Percentiles rank a stretch among this genome's conserved stretches.
These are phyloP conservation scores for Fusarium sp. DNA, from an alignment of 2,329 filamentous ascomycete species.

Conservation along the genomic window DNA sequence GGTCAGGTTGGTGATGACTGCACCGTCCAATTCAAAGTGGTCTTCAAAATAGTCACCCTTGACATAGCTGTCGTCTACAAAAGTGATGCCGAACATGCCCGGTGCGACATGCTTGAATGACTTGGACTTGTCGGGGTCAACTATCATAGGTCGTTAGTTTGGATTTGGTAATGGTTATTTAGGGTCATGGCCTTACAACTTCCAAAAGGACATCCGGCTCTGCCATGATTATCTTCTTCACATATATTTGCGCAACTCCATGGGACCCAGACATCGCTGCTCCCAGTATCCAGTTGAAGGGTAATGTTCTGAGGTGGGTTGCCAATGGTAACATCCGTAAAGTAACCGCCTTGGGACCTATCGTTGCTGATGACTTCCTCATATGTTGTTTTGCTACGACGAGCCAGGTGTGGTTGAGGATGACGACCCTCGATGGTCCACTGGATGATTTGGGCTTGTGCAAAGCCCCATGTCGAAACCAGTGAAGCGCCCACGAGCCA, in stretches of 20 bases:
- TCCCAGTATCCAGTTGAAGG: conserved; percentile 74
- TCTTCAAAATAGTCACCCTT: conserved; percentile 71
- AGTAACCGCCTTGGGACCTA: conserved; percentile 63
- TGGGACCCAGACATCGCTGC: conserved; percentile 74
- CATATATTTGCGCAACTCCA: conserved; percentile 57
- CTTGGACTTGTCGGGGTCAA: conserved; percentile 59
- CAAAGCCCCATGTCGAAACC: conserved; percentile 42
- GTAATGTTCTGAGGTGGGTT: conserved; percentile 68
- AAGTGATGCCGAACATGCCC: conserved; percentile 67
- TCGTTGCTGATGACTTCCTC: conserved; percentile 61
- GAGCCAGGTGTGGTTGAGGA: conserved; percentile 49
- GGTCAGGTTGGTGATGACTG: conserved; percentile 65
- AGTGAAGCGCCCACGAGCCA: conserved; percentile 37
- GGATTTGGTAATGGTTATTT: background rate
- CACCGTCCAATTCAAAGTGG: conserved; percentile 65
- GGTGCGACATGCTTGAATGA: conserved; percentile 60
- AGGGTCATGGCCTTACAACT: conserved; percentile 57
- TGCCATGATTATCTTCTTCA: conserved; percentile 34
- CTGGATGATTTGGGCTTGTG: conserved; percentile 56
- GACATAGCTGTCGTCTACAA: conserved; percentile 71
- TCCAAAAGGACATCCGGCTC: conserved; percentile 57
- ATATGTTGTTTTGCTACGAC: conserved; percentile 56
- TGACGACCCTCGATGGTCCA: conserved; percentile 61
- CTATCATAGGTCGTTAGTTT: conserved; percentile 54
- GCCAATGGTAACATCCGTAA: conserved; percentile 68